phyloP scores from a whole-genome alignment of 202 grass and related monocot genomes.

The Elaeis oleifera region DNA sequence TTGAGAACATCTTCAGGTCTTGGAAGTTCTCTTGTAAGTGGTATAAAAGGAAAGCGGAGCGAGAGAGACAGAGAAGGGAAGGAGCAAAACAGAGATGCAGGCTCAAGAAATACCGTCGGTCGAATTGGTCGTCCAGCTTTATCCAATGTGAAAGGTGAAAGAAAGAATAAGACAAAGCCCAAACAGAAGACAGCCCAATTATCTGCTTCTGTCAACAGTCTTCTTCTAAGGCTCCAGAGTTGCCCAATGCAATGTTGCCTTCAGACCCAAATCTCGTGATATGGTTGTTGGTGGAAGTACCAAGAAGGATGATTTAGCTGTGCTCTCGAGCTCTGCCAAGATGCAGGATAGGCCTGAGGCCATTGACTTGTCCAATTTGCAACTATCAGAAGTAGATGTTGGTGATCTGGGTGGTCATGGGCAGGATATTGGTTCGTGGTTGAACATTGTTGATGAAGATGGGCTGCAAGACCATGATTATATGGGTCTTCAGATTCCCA shows the following conservation, averaged over 20 bases:
- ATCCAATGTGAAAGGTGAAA: constrained; percentile 63
- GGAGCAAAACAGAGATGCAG: constrained; percentile 44
- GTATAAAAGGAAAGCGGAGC: constrained; percentile 81
- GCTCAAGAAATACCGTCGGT: not conserved
- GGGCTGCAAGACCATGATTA: constrained; percentile 65
- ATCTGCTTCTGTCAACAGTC: constrained; percentile 35
- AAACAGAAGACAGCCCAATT: constrained; percentile 61
- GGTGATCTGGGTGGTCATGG: constrained; percentile 5
- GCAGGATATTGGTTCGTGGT: constrained; percentile 48
- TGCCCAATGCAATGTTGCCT: constrained; percentile 20
- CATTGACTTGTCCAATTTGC: constrained; percentile 52
- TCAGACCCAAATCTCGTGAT: not conserved
- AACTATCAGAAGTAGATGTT: constrained; percentile 51
- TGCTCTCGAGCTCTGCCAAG: constrained; percentile 33
- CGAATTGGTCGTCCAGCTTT: constrained; percentile 48
- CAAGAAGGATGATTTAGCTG: constrained; percentile 27
- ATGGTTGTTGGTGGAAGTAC: constrained; percentile 4
- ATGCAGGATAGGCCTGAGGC: constrained; percentile 28
- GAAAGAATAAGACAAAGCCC: constrained; percentile 74
- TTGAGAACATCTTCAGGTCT: constrained; percentile 30
- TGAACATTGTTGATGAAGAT: constrained; percentile 50
- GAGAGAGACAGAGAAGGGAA: constrained; percentile 77
- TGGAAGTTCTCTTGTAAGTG: constrained; percentile 54
- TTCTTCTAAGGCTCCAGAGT: constrained; percentile 23
- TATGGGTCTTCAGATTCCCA: constrained; percentile 80